Conservation (phyloP, 345 rosid genomes). For the Boechera stricta region DNA sequence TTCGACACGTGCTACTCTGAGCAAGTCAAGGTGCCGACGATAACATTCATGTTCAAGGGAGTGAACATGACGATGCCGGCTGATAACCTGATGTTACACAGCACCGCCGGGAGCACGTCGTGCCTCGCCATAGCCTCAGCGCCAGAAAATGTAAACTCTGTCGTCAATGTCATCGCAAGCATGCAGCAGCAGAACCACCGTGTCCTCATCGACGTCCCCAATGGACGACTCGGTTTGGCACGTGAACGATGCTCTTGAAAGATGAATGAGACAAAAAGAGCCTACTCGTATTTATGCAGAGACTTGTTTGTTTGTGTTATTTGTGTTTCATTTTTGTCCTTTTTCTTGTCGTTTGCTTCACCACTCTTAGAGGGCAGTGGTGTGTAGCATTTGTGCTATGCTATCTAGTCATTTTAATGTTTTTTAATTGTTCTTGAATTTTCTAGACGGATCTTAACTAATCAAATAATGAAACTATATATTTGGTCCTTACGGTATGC, state of each 20-base stretch:
- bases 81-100: conserved; percentile 81
- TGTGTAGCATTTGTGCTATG: conserved; percentile 31
- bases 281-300: conserved; percentile 34
- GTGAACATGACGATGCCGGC: conserved; percentile 81
- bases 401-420: conserved; percentile 22
- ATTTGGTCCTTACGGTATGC: neutral
- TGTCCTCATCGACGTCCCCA: conserved; percentile 73
- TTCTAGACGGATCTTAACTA: conserved; percentile 16
- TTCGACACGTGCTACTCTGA: conserved; percentile 88
- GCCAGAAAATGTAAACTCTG: conserved; percentile 83
- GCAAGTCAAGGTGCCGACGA: conserved; percentile 64
- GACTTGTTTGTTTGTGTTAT: conserved; percentile 40
- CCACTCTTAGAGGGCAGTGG: conserved; percentile 32
- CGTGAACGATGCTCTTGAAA: conserved; percentile 72
- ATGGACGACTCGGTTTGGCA: conserved; percentile 79
- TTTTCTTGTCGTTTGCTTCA: conserved; percentile 28
- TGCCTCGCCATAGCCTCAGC: conserved; percentile 87
- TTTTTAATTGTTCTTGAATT: conserved; percentile 27
- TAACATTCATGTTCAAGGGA: conserved; percentile 83
- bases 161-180: conserved; percentile 84
- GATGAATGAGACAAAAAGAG: conserved; percentile 41
- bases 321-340: conserved; percentile 32
- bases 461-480: conserved; percentile 12
- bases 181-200: conserved; percentile 98
- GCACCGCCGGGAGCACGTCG: conserved; percentile 74